Evolutionary conservation across 352 stramenopile species (phyloP).

Genomic region (Pythium scleroteichum): DNA sequence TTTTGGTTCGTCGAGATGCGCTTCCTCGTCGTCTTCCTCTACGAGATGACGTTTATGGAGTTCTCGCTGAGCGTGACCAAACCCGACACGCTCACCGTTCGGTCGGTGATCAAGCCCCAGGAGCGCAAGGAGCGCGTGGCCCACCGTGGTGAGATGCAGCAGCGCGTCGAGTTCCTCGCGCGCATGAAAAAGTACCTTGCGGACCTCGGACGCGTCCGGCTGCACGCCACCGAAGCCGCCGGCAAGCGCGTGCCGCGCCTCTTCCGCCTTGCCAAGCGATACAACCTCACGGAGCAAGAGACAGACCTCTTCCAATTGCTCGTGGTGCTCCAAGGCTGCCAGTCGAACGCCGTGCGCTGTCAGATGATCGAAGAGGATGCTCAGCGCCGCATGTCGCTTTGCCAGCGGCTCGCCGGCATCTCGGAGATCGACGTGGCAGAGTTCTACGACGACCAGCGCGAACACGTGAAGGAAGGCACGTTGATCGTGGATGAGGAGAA

Average conservation of each 20-base stretch:
- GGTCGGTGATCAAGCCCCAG: slow-evolving; percentile 11
- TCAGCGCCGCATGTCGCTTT: slow-evolving; percentile 71
- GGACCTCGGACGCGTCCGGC: slow-evolving; percentile 50
- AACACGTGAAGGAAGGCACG: slow-evolving; percentile 88
- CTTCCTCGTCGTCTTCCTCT: slow-evolving; percentile 79
- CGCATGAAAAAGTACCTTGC: slow-evolving; percentile 62
- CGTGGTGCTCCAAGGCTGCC: slow-evolving; percentile 79
- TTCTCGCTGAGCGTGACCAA: slow-evolving; percentile 85
- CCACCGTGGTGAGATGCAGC: slow-evolving; percentile 75
- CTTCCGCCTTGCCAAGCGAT: slow-evolving; percentile 74
- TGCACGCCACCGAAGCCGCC: slow-evolving; percentile 42
- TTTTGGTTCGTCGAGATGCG: slow-evolving; percentile 87
- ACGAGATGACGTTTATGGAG: slow-evolving; percentile 87
- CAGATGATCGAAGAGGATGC: slow-evolving; percentile 86
- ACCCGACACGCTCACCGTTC: slow-evolving; percentile 62
- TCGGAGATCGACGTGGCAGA: slow-evolving; percentile 88
- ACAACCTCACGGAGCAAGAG: slow-evolving; percentile 73
- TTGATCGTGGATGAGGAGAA: slow-evolving; percentile 83
- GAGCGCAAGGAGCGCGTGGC: slow-evolving; percentile 55
- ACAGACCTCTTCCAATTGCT: slow-evolving; percentile 81
- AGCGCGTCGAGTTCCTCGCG: slow-evolving; percentile 69
- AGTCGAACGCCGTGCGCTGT: slow-evolving; percentile 82
- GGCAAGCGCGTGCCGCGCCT: slow-evolving; percentile 52
- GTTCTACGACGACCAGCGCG: slow-evolving; percentile 83
- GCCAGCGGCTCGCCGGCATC: slow-evolving; percentile 71